Conservation (phyloP, 2,329 filamentous ascomycete genomes). For the Colletotrichum horii region DNA sequence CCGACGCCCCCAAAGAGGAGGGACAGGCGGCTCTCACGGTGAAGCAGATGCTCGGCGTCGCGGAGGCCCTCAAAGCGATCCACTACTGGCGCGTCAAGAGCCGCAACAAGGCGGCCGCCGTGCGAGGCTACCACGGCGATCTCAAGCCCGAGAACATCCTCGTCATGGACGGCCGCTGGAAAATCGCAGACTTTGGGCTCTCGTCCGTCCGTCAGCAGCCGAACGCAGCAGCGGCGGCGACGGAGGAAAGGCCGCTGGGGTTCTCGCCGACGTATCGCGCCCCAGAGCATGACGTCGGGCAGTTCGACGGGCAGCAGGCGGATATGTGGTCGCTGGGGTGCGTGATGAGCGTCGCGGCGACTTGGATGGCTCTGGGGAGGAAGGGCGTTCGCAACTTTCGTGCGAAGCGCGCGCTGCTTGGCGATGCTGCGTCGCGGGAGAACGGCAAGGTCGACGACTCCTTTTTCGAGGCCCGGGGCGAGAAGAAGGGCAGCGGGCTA, state of each 20-base stretch:
- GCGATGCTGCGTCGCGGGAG: too few species aligned
- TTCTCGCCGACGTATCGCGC: slow-evolving; percentile 5
- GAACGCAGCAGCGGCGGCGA: neutral
- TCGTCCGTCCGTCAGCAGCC: neutral
- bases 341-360: slow-evolving; percentile 4
- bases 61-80: neutral
- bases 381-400: neutral
- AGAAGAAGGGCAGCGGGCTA: neutral
- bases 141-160: neutral
- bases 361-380: neutral
- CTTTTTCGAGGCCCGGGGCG: neutral
- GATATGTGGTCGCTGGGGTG: neutral
- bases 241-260: neutral
- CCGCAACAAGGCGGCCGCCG: neutral
- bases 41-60: slow-evolving; percentile 1
- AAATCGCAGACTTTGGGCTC: neutral
- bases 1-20: neutral
- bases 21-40: neutral
- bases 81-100: neutral
- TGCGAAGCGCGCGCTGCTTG: neutral
- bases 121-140: neutral
- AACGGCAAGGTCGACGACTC: neutral
- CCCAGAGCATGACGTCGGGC: neutral
- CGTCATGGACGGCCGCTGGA: neutral
- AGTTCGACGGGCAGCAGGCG: neutral